Evolutionary conservation across 2,329 filamentous ascomycete genomes (phyloP), one percentile per base, ranked within the genome.

Genomic region (Aspergillus melleus): DNA sequence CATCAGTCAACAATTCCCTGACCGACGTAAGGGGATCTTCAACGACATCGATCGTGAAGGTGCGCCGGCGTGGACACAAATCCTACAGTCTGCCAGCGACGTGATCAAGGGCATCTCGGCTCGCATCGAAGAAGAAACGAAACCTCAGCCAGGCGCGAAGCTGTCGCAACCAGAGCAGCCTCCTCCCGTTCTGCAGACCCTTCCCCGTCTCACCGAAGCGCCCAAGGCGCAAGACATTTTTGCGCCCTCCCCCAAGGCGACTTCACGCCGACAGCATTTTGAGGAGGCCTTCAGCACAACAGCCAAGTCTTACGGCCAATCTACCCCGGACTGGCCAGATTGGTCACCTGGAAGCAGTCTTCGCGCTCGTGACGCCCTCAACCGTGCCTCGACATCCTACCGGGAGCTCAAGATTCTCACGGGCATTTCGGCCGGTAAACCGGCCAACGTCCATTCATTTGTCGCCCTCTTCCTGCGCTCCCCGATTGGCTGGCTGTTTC

Each of bases 11-110:
- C 84, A 86, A 56, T 93, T 90, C 63, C 83, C 88, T 16, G 83
- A 86, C n/a, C 87, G 92, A 36, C 86, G 94, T 55, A 90, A 89
- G 74, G 86, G 87, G 20, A 91, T 98, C 57, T 97, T 91, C 75
- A 86, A 88, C 59, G 94, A 98, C 67, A 90, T 96, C 62, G 91
- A 96, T 66, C 89, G 92, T 61, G 86, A 86, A 56, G 90, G 89
- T 49, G 91, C 90, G 0, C 84, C 91, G 0, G 88, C 90, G 65
- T 96, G 92, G 91, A 86, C 87, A 9, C 92, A 96, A 68, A 83
- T 96, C 52, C 87, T 88, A 62, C 79, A 81, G 19, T 79, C 88
- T 6, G 93, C 91, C 68, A 82, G 94, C 19, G 84, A 85, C 12
- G 83, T 90, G 19, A 81, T 97, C 54, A 86, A 86, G 64, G 81